These are phyloP conservation scores for Penstemon eatonii DNA, from an alignment of 257 asterid genomes.

Conservation along the genomic window DNA sequence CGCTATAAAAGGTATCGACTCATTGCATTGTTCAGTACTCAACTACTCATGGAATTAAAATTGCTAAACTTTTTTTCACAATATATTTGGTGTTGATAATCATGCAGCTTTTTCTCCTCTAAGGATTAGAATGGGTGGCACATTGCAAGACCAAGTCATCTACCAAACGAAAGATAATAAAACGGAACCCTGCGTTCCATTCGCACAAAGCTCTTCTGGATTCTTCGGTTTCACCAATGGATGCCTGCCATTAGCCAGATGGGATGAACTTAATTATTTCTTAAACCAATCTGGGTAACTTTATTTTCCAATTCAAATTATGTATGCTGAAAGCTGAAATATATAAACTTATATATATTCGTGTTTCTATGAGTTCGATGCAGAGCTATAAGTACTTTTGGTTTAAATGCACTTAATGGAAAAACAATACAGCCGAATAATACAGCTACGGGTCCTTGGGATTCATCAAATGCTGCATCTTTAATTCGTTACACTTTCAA, in stretches of 20 bases:
- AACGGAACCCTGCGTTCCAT: slow-evolving; percentile 45
- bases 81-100: slow-evolving; percentile 6
- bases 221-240: slow-evolving; percentile 56
- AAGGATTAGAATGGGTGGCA: slow-evolving; percentile 88
- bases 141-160: slow-evolving; percentile 74
- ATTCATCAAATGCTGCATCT: slow-evolving; percentile 60
- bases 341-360: background rate
- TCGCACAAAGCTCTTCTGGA: slow-evolving; percentile 32
- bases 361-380: background rate
- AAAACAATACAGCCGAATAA: slow-evolving; percentile 37
- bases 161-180: slow-evolving; percentile 57
- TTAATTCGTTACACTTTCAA: slow-evolving; percentile 56
- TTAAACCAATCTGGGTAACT: slow-evolving; percentile 57
- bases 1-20: slow-evolving; percentile 68
- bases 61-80: background rate
- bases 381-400: slow-evolving; percentile 69
- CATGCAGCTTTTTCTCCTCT: slow-evolving; percentile 78
- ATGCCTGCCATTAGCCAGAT: slow-evolving; percentile 67
- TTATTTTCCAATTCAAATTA: background rate
- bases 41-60: slow-evolving; percentile 9
- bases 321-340: background rate
- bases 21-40: background rate
- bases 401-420: slow-evolving; percentile 73
- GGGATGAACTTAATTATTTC: slow-evolving; percentile 67
- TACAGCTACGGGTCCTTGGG: slow-evolving; percentile 62